Evolutionary conservation across 257 asterid genomes (phyloP), one percentile per base, ranked within the genome.

Genomic region (Echium plantagineum): DNA sequence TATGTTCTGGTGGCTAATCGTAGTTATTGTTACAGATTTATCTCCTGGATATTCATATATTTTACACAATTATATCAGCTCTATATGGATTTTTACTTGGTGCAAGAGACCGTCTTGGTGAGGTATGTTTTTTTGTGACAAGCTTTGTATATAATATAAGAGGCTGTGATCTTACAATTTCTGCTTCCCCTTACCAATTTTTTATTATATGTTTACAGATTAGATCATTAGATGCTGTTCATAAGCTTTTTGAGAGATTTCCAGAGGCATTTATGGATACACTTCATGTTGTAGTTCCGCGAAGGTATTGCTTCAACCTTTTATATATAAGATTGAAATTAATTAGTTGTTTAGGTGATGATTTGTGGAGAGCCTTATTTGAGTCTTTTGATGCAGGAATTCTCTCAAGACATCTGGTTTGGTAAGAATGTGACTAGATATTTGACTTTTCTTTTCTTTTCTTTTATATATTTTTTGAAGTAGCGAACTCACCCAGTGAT

Each of bases 81-180:
- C 61, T 91, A 18, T 76, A 81, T 85, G 97, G 98, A 58, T 88
- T 91, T 72, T 82, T 91, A 76, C 79, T 91, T 61, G 98, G 98
- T 52, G 97, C 97, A 62, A 85, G 94, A 73, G 95, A 86, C 77
- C 97, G 97, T 24, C 97, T 88, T 47, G 98, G 98, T 66, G 98
- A 91, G 90, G 98, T 80, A 71, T 70, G 57, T 24, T 13, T 67
- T 55, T 60, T 67, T 52, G 9, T 21, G 46, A 21, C 24, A 5
- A 21, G 15, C 24, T 21, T 18, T 35, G 46, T n/a, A n/a, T n/a
- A n/a, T n/a, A n/a, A n/a, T n/a, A n/a, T n/a, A n/a, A n/a, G n/a
- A n/a, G n/a, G n/a, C n/a, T n/a, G n/a, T n/a, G n/a, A n/a, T 12
- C 49, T 42, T 42, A 10, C 12, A 42, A 42, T 42, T 42, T 42